These are phyloP conservation scores for Orbilia javanica DNA, from an alignment of 2,329 filamentous ascomycete species.

Conservation along the genomic window DNA sequence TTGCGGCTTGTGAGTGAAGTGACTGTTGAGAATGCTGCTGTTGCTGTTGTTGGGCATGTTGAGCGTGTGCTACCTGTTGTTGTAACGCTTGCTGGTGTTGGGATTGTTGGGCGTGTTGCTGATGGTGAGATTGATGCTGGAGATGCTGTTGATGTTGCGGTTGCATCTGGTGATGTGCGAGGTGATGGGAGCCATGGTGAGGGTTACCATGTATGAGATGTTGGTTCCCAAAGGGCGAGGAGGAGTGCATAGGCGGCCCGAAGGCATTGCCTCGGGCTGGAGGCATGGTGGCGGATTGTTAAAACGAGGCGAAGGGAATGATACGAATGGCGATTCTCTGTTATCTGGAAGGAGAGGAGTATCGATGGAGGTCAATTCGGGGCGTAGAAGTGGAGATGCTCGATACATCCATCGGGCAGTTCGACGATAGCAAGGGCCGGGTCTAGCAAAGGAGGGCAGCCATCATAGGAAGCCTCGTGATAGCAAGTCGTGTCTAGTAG, in stretches of 20 bases:
- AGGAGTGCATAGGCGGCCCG: slow-evolving; percentile 61
- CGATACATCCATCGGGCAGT: slow-evolving; percentile 41
- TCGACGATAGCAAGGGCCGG: slow-evolving; percentile 1
- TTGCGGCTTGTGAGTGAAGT: slow-evolving; percentile 42
- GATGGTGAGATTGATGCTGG: slow-evolving; percentile 65
- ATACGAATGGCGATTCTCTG: not conserved
- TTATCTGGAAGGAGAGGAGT: slow-evolving; percentile 43
- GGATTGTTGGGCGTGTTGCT: slow-evolving; percentile 70
- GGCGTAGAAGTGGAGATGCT: slow-evolving; percentile 11
- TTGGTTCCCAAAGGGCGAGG: slow-evolving; percentile 61
- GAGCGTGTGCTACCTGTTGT: slow-evolving; percentile 58
- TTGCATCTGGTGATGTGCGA: slow-evolving; percentile 56
- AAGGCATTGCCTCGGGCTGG: slow-evolving; percentile 61
- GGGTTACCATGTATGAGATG: slow-evolving; percentile 54
- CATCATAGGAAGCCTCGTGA: slow-evolving; percentile 15
- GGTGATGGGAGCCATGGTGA: slow-evolving; percentile 53
- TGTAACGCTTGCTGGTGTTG: slow-evolving; percentile 69
- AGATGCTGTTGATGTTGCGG: slow-evolving; percentile 69
- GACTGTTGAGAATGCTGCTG: slow-evolving; percentile 66
- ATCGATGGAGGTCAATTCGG: slow-evolving; percentile 23
- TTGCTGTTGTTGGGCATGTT: slow-evolving; percentile 61
- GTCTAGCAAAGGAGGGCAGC: slow-evolving; percentile 42
- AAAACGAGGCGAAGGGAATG: not conserved
- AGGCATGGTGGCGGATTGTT: slow-evolving; percentile 58
- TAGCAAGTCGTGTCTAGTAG: not conserved